Evolutionary conservation across 73 alveolate genomes (phyloP).

Genomic region (Durusdinium trenchii): DNA sequence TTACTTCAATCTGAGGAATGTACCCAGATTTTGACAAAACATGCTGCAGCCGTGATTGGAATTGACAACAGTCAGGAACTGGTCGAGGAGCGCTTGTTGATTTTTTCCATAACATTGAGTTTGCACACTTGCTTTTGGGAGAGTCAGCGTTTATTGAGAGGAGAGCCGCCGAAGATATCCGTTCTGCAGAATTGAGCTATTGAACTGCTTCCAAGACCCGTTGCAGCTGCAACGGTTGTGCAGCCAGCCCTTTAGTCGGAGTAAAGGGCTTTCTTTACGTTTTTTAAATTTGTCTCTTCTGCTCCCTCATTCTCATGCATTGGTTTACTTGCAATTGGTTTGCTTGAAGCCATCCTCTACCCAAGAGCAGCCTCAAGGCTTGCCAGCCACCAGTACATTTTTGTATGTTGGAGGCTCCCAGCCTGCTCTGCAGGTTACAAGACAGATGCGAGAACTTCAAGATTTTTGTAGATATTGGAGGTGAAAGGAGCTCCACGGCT

Average conservation of each 20-base stretch:
- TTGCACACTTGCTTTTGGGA: too few species aligned
- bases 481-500: conserved; percentile 39
- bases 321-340: too few species aligned
- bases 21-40: conserved; percentile 38
- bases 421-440: not conserved
- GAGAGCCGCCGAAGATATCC: conserved; percentile 63
- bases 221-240: not conserved
- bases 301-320: too few species aligned
- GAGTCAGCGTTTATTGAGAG: too few species aligned
- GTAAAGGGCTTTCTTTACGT: too few species aligned
- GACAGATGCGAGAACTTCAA: conserved; percentile 22
- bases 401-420: not conserved
- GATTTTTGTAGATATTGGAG: conserved; percentile 56
- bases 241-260: not conserved
- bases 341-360: too few species aligned
- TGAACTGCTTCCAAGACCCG: conserved; percentile 58
- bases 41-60: conserved; percentile 44
- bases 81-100: conserved; percentile 3
- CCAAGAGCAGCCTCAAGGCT: too few species aligned
- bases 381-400: too few species aligned
- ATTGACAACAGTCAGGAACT: conserved; percentile 60
- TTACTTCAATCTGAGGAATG: conserved; percentile 34
- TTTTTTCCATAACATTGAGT: not conserved
- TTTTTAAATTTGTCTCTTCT: too few species aligned
- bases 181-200: conserved; percentile 28